A percentile compares a stretch with the other conserved stretches of the same genome.
phyloP scores from a whole-genome alignment of 106 monocot species.

The Apostasia ramifera region DNA sequence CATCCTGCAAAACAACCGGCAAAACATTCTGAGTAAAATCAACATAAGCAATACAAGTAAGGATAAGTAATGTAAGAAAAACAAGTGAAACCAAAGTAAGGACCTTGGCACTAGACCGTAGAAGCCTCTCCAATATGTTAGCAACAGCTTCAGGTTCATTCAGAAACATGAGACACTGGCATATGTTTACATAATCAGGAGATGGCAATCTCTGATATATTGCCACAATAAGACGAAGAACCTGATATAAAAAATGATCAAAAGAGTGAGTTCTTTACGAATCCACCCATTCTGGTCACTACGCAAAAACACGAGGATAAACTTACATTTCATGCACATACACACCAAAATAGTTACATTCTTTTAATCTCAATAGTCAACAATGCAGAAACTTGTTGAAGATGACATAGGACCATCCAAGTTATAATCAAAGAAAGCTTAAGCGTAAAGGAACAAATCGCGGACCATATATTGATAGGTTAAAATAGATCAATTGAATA shows the following conservation, averaged over 20 bases:
- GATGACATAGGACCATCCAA: too few species aligned
- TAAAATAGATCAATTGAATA: too few species aligned
- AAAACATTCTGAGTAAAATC: not conserved
- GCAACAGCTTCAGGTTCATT: constrained; percentile 77
- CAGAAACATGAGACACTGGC: constrained; percentile 97
- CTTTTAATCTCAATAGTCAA: too few species aligned
- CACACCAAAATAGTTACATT: too few species aligned
- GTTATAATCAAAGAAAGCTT: too few species aligned
- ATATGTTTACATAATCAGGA: constrained; percentile 95
- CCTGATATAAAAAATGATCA: constrained; percentile 28
- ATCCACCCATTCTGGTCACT: too few species aligned
- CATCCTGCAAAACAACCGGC: constrained; percentile 54
- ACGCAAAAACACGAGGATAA: too few species aligned
- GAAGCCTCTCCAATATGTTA: constrained; percentile 74
- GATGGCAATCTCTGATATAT: constrained; percentile 73
- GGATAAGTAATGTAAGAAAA: not conserved
- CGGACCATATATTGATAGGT: too few species aligned
- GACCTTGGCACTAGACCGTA: constrained; percentile 69
- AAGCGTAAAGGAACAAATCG: too few species aligned
- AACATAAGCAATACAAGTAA: not conserved
- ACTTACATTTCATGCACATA: too few species aligned
- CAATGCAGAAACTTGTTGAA: too few species aligned
- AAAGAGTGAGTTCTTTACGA: not conserved
- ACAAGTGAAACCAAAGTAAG: not conserved
- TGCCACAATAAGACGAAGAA: constrained; percentile 84